Base-by-base conservation (phyloP, 2,329 filamentous ascomycete species). In the Lojkania enalia region DNA sequence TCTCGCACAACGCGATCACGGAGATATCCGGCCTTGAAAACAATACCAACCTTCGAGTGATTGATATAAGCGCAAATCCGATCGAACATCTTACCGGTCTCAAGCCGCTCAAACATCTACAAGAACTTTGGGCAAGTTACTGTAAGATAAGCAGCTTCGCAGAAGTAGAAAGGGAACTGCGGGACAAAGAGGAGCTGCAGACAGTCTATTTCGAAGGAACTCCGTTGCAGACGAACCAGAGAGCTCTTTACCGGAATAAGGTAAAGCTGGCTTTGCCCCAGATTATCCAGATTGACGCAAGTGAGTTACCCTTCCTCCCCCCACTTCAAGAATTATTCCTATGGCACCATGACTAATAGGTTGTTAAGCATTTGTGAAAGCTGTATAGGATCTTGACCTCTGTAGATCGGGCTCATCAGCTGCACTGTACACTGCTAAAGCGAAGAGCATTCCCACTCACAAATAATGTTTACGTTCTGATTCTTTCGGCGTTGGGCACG, bases 161-260 rank as follows among this genome's bases (percentile, higher is more conserved):
- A 32, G 91, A 97, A 62, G 81, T 97, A 2, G 87, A 96, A 72
- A 80, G 79, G 44, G 81, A 88, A 58, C 72, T 99, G 52, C 79
- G 74, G 40, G 87, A 94, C 63, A 96, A 96, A 75, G 76, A 87
- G 64, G 75, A 85, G 27, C 72, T 97, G 57, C 83, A 85, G 48
- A 96, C 94, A 1, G 92, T 99, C 9, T 99, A 99, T 67, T 95
- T 99, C 55, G 94, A 99, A 67, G 91, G 90, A 1, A 96, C 95
- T 61, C 92, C 91, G 19, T 70, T 99, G 58, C 94, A 99, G 73
- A 77, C 84, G 49, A 80, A 79, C 42, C 83, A 81, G 3, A 87
- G 88, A n/a, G 88, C 88, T 1, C 72, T 96, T 49, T 99, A 99
- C 71, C 79, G 94, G 62, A 97, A 96, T 73, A 99, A 99, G 74